Conservation (phyloP, 805 yeast species). For the Teunomyces atbi region DNA sequence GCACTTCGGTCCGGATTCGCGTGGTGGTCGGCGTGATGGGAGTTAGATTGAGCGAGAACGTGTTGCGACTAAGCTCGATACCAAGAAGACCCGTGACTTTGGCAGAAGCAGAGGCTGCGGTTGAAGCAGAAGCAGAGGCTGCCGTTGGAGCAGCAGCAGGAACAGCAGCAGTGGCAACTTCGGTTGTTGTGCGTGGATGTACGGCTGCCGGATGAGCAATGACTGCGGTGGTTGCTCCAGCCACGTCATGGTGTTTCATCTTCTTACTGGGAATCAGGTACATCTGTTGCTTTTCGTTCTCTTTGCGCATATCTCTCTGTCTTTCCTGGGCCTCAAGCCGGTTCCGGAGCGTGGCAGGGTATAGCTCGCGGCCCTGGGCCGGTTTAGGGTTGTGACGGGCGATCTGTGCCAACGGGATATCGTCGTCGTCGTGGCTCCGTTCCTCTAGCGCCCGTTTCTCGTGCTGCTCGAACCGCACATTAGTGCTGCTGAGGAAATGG, state of each 20-base stretch:
- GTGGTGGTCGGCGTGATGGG: background rate
- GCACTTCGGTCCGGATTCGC: background rate
- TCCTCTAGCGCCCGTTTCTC: background rate
- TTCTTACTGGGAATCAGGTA: constrained; percentile 7
- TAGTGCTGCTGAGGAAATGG: too few relatives aligned
- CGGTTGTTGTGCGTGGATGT: too few relatives aligned
- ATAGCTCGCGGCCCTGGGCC: background rate
- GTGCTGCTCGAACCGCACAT: background rate
- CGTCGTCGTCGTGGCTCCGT: background rate
- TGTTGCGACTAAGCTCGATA: constrained; percentile 13
- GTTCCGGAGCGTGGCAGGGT: constrained; percentile 2
- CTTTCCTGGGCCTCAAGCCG: constrained; percentile 7
- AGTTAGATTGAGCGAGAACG: background rate
- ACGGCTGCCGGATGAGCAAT: too few relatives aligned
- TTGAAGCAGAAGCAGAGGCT: too few relatives aligned
- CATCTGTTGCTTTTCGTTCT: background rate
- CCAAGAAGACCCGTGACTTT: constrained; percentile 20
- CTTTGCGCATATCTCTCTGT: constrained; percentile 1
- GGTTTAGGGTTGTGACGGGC: background rate
- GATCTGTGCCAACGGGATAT: constrained; percentile 1
- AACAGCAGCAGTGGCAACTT: too few relatives aligned
- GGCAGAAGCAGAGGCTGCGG: too few relatives aligned
- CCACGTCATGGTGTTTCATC: constrained; percentile 10
- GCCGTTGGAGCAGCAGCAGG: too few relatives aligned
- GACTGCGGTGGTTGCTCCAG: too few relatives aligned